phyloP scores from a whole-genome alignment of 371 early-diverging fungal species.

The Mucor ambiguus region DNA sequence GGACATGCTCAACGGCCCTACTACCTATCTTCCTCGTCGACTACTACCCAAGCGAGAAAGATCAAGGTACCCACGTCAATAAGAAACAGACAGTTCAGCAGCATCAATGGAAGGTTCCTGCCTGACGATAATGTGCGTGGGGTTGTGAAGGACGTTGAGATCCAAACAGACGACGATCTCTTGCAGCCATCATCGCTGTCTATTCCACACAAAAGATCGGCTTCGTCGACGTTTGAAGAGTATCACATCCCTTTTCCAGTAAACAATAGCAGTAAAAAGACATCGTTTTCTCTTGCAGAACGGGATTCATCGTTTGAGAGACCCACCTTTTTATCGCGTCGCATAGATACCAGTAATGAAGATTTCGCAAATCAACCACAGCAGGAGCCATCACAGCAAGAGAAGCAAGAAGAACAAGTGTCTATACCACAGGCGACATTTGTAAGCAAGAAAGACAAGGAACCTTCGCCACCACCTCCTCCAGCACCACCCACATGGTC shows the following conservation, averaged over 20 bases:
- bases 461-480: neutral
- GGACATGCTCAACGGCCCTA: neutral
- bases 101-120: slow-evolving; percentile 19
- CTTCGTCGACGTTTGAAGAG: neutral
- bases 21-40: neutral
- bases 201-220: neutral
- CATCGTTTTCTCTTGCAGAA: neutral
- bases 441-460: neutral
- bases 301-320: neutral
- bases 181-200: neutral
- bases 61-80: neutral
- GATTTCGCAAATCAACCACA: neutral
- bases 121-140: slow-evolving; percentile 8
- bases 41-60: neutral
- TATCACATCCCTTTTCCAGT: neutral
- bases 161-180: slow-evolving; percentile 17
- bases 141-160: slow-evolving; percentile 12
- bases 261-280: neutral
- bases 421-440: neutral
- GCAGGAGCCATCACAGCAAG: neutral
- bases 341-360: neutral
- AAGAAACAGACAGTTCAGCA: neutral
- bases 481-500: neutral
- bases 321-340: neutral
- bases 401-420: neutral